Evolutionary conservation across 352 stramenopile genomes (phyloP).

Genomic region (Aphanomyces invadans): DNA sequence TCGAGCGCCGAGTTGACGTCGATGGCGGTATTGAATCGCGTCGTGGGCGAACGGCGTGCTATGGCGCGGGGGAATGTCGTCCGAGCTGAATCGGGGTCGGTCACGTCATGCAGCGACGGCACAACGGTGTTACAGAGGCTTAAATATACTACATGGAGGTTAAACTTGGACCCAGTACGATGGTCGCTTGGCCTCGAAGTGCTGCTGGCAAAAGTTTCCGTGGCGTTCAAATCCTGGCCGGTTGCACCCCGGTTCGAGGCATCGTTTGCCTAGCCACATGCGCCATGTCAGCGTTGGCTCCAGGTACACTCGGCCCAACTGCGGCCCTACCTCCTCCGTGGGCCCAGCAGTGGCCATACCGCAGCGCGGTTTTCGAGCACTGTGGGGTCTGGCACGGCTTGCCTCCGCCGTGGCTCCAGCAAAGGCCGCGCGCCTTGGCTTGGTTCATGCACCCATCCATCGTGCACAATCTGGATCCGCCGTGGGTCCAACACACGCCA

Average conservation of each 20-base stretch:
- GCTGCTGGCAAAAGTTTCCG: conserved; percentile 36
- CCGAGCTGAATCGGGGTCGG: too few relatives aligned
- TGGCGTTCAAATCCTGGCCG: conserved; percentile 46
- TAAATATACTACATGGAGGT: too few relatives aligned
- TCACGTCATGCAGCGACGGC: too few relatives aligned
- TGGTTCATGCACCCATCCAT: conserved; percentile 55
- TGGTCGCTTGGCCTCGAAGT: too few relatives aligned
- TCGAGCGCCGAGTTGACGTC: too few relatives aligned
- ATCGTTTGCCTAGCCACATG: conserved; percentile 54
- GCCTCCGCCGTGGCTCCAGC: conserved; percentile 74
- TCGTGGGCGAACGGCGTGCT: too few relatives aligned
- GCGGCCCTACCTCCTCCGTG: conserved; percentile 56
- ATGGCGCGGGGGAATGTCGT: too few relatives aligned
- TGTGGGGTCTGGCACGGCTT: conserved; percentile 45
- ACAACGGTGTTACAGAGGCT: too few relatives aligned
- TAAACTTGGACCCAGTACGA: too few relatives aligned
- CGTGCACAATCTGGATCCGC: conserved; percentile 59
- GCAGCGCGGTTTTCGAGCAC: conserved; percentile 67
- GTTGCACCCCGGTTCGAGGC: conserved; percentile 37
- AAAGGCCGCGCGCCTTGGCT: conserved; percentile 68
- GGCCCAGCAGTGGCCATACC: conserved; percentile 71
- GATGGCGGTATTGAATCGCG: too few relatives aligned
- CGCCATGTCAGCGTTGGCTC: too few relatives aligned
- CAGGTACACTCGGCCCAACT: background rate
- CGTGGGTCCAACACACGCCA: background rate